A percentile compares a stretch with the other conserved stretches of the same genome.
These are phyloP conservation scores for Phaeolepiota aurea DNA, from an alignment of 768 basidiomycete genomes.

Conservation along the genomic window DNA sequence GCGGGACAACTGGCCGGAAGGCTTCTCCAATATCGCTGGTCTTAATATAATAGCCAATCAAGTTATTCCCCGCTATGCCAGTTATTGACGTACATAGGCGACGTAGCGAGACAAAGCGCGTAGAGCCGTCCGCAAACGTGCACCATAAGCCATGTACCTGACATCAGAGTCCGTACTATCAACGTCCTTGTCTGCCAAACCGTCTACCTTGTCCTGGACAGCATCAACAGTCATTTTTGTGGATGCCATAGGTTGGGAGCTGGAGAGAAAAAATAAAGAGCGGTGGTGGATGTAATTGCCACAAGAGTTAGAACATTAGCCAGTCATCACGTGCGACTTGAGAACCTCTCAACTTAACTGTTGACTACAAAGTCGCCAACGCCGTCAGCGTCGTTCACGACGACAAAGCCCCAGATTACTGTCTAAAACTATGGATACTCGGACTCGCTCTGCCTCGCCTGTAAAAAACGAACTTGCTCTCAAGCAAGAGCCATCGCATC, in stretches of 20 bases:
- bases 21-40: slow-evolving; percentile 82
- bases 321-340: slow-evolving; percentile 16
- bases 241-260: too few relatives aligned
- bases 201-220: slow-evolving; percentile 41
- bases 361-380: slow-evolving; percentile 19
- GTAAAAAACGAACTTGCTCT: slow-evolving; percentile 14
- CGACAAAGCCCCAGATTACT: slow-evolving; percentile 5
- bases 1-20: slow-evolving; percentile 70
- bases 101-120: slow-evolving; percentile 64
- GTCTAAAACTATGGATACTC: slow-evolving; percentile 28
- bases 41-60: slow-evolving; percentile 30
- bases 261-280: slow-evolving; percentile 3
- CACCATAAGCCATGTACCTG: slow-evolving; percentile 71
- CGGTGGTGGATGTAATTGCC: neutral
- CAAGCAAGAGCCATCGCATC: slow-evolving; percentile 22
- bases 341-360: slow-evolving; percentile 14
- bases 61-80: too few relatives aligned
- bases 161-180: slow-evolving; percentile 62
- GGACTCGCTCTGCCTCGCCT: slow-evolving; percentile 32
- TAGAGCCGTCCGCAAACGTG: slow-evolving; percentile 69
- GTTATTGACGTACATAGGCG: slow-evolving; percentile 53
- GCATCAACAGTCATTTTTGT: slow-evolving; percentile 26
- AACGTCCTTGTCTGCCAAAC: slow-evolving; percentile 54
- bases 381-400: slow-evolving; percentile 9
- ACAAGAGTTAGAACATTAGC: neutral